These are phyloP conservation scores for Aphanoascus verrucosus DNA, from an alignment of 2,329 filamentous ascomycete genomes.

Conservation along the genomic window DNA sequence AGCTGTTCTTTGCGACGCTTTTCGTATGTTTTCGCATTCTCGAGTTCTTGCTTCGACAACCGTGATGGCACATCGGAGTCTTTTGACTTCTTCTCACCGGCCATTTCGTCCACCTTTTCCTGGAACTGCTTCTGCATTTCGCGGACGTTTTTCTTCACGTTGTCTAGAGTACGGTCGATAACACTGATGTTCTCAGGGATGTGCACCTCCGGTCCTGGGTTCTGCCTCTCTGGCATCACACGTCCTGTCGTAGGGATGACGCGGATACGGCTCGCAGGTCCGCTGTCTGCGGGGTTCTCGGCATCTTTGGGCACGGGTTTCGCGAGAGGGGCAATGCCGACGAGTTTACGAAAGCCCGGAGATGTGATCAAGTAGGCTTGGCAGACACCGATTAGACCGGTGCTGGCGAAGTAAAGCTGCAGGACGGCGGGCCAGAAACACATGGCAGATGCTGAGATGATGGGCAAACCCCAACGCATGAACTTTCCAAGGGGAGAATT, in stretches of 20 bases:
- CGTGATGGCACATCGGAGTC: conserved; percentile 20
- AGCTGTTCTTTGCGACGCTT: conserved; percentile 22
- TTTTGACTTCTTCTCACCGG: conserved; percentile 18
- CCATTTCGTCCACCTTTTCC: conserved; percentile 19
- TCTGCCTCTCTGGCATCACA: conserved; percentile 15
- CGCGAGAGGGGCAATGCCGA: conserved; percentile 21
- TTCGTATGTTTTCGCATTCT: conserved; percentile 25
- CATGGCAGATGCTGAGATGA: conserved; percentile 45
- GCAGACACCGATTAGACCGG: conserved; percentile 27
- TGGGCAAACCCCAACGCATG: conserved; percentile 41
- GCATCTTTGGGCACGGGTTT: conserved; percentile 1
- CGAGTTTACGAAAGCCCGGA: conserved; percentile 22
- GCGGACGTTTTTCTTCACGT: conserved; percentile 21
- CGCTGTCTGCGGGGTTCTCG: background rate
- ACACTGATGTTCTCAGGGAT: conserved; percentile 18
- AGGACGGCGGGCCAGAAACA: conserved; percentile 46
- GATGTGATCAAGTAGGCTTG: conserved; percentile 41
- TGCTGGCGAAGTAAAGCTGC: conserved; percentile 52
- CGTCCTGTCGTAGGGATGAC: conserved; percentile 6
- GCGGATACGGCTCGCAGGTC: conserved; percentile 9
- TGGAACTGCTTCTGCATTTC: conserved; percentile 20
- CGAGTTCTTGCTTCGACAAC: conserved; percentile 25
- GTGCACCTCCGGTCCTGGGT: conserved; percentile 8
- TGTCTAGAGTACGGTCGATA: conserved; percentile 30
- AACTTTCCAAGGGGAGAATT: conserved; percentile 12